These are phyloP conservation scores for Fagus crenata DNA, from an alignment of 306 rosid species.

Conservation along the genomic window DNA sequence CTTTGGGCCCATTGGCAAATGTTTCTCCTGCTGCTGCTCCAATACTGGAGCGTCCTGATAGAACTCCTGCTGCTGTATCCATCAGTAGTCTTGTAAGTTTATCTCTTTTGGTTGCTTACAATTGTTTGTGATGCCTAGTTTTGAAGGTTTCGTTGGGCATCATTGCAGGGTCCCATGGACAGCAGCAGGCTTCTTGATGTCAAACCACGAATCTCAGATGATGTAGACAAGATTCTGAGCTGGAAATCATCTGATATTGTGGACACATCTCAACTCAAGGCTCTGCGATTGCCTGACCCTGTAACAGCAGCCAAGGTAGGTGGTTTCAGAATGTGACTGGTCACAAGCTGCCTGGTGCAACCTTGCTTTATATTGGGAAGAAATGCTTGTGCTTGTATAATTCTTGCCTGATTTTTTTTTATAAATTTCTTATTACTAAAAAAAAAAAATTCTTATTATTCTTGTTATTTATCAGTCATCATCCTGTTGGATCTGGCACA, in stretches of 20 bases:
- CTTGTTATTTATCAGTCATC: neutral
- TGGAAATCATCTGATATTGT: constrained; percentile 44
- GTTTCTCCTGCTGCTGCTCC: constrained; percentile 33
- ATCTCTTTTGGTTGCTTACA: constrained; percentile 1
- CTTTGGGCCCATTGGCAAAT: constrained; percentile 39
- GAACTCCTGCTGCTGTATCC: constrained; percentile 42
- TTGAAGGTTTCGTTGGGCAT: constrained; percentile 5
- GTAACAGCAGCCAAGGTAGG: constrained; percentile 40
- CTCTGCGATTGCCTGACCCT: constrained; percentile 41
- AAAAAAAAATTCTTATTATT: neutral
- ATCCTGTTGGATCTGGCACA: neutral
- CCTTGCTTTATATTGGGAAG: constrained; percentile 4
- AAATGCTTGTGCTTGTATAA: neutral
- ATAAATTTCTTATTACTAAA: no score
- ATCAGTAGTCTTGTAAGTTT: constrained; percentile 41
- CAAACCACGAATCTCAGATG: constrained; percentile 44
- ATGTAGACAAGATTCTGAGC: constrained; percentile 37
- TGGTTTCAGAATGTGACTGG: constrained; percentile 4
- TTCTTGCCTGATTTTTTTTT: no score
- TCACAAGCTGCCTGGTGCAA: neutral
- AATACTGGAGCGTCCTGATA: constrained; percentile 36
- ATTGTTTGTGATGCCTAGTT: neutral
- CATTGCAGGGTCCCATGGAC: constrained; percentile 39
- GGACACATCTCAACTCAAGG: constrained; percentile 42
- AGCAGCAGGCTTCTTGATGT: constrained; percentile 48